Conservation (phyloP, 208 protist genomes). For the Vickermania ingenoplastis region DNA sequence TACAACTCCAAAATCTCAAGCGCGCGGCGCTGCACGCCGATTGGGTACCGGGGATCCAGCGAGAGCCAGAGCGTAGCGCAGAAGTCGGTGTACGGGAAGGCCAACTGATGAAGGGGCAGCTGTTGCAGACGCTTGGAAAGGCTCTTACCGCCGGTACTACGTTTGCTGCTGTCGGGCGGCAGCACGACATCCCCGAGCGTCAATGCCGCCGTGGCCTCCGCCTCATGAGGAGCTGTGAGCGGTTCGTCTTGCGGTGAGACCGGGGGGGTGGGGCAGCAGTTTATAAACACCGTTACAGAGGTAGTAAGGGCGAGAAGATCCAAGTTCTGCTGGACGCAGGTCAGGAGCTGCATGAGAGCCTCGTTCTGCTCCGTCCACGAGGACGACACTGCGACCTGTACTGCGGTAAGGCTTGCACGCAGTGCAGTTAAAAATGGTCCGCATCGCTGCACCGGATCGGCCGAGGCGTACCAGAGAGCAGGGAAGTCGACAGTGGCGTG, state of each 20-base stretch:
- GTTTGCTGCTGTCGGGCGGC: background rate
- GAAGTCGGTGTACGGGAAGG: slow-evolving; percentile 12
- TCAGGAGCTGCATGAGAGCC: background rate
- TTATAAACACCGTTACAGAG: background rate
- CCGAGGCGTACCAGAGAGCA: background rate
- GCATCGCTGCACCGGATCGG: background rate
- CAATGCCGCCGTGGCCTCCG: background rate
- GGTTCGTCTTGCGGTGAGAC: background rate
- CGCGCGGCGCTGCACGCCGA: slow-evolving; percentile 66
- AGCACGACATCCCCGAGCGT: background rate
- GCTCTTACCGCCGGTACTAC: too few species aligned
- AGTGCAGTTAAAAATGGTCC: background rate
- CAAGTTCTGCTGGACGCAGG: background rate
- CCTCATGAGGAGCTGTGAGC: background rate
- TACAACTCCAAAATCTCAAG: slow-evolving; percentile 37
- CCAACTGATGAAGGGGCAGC: background rate
- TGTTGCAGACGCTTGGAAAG: background rate
- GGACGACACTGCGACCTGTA: background rate
- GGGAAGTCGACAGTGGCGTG: background rate
- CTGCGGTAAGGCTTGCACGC: background rate
- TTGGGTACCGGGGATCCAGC: slow-evolving; percentile 32
- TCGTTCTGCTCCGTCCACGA: background rate
- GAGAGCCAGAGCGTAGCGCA: slow-evolving; percentile 29
- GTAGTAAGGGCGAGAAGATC: background rate
- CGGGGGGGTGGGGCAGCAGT: background rate